A percentile compares a stretch with the other conserved stretches of the same genome.
phyloP scores from a whole-genome alignment of 768 basidiomycete species.

The Neoboletus subvelutipes region DNA sequence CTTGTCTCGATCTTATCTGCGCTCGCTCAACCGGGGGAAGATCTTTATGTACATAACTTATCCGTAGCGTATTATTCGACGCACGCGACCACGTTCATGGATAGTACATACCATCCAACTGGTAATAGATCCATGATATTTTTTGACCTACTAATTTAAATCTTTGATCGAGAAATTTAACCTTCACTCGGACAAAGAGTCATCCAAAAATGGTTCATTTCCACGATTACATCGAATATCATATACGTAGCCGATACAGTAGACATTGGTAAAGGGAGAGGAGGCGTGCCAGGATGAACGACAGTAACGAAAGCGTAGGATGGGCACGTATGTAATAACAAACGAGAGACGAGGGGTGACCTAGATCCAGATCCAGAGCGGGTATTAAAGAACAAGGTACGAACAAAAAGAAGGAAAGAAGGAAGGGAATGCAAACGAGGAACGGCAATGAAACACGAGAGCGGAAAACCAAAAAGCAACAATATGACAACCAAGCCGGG shows the following conservation, averaged over 20 bases:
- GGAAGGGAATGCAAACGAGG: background rate
- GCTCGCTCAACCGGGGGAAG: slow-evolving; percentile 13
- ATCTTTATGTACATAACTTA: background rate
- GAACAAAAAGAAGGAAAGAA: background rate
- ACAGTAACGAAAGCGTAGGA: background rate
- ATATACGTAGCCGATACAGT: slow-evolving; percentile 29
- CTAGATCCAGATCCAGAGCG: slow-evolving; percentile 19
- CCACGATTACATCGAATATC: slow-evolving; percentile 28
- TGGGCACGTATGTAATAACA: background rate
- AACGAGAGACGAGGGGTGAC: slow-evolving; percentile 2
- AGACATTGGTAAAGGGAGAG: slow-evolving; percentile 10
- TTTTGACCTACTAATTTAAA: background rate
- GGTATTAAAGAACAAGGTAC: slow-evolving; percentile 9
- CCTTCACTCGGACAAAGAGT: too few species aligned
- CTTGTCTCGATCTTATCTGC: background rate
- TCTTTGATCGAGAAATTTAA: too few species aligned
- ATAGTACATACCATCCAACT: slow-evolving; percentile 15
- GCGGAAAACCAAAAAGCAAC: background rate
- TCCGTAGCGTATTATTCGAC: slow-evolving; percentile 1
- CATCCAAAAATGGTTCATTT: background rate
- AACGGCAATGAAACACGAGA: background rate
- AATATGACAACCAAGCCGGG: background rate
- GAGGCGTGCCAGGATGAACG: slow-evolving; percentile 9
- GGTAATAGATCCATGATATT: background rate
- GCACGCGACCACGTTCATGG: background rate